Base-by-base conservation (phyloP, 192 early-diverging fungal genomes). In the Backusella psychrophila region DNA sequence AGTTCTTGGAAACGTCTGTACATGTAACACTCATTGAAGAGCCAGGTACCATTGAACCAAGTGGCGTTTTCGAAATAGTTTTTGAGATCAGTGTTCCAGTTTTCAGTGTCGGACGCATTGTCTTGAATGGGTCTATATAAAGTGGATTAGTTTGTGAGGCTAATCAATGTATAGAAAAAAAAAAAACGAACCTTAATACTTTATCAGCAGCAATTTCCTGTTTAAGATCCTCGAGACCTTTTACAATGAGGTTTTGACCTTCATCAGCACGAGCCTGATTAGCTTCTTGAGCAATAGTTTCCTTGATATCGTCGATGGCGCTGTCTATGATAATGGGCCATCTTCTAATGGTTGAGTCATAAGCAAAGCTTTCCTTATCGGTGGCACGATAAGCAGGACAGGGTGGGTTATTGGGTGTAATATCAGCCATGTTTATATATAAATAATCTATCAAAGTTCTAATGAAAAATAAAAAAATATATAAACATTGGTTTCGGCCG, bases 241-340 rank as follows among this genome's bases (percentile, higher is more conserved):
- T 75, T 15, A 93, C 91, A 59, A 94, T 87, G 56, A 75, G 74
- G 23, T 0, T 29, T 75, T 93, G 93, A 46, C 88, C 94, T 81
- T 96, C 92, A 36, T 85, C 73, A 15, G 77, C 81, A 26, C 88
- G 87, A 0, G 72, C 35, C 21, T 80, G 69, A n/a, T 77, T 41
- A 6, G 42, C 52, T 6, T 78, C 77, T 63, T 81, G 66, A 1
- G 39, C 56, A 69, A 90, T 77, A n/a, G 87, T 68, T 17, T 87
- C 80, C 77, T 90, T 91, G 59, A 96, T 77, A 72, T 90, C 86
- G 77, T 94, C 90, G 65, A 97, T 88, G 26, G 88, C 87, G 75
- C 92, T 92, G 26, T 94, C 93, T 34, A 97, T 81, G 67, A 96
- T 97, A 52, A 93, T 89, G 4, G 96, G 96, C 66, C 95, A 88